A percentile compares a stretch with the other conserved stretches of the same genome.
Conservation (phyloP, 768 basidiomycete genomes). For the Saitozyma sp. region DNA sequence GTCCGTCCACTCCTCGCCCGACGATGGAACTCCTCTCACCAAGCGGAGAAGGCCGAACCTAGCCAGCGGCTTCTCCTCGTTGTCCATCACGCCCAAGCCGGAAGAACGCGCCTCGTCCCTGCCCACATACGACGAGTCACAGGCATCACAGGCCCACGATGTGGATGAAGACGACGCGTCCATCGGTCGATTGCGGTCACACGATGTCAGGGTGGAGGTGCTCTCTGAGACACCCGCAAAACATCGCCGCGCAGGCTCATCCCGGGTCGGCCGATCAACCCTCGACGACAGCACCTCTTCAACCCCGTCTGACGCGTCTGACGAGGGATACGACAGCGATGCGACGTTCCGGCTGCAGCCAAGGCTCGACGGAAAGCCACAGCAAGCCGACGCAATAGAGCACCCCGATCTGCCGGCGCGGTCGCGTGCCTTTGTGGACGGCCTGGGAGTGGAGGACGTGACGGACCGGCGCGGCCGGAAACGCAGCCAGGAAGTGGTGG, state of each 20-base stretch:
- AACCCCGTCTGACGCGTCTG: conserved; percentile 7
- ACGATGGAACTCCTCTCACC: conserved; percentile 10
- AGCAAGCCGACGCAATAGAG: conserved; percentile 25
- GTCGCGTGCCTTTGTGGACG: background rate
- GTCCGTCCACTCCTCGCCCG: background rate
- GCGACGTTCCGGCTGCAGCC: conserved; percentile 13
- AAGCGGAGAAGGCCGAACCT: conserved; percentile 40
- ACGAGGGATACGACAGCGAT: conserved; percentile 14
- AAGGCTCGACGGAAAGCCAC: conserved; percentile 13
- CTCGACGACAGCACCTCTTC: background rate
- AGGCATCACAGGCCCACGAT: background rate
- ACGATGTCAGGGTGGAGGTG: conserved; percentile 12
- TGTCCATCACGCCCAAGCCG: conserved; percentile 22
- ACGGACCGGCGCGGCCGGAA: conserved; percentile 9
- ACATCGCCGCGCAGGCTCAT: background rate
- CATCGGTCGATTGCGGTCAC: background rate
- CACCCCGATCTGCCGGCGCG: conserved; percentile 8
- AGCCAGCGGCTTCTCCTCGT: conserved; percentile 31
- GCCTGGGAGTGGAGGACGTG: conserved; percentile 26
- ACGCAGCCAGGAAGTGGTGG: conserved; percentile 5
- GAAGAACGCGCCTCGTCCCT: background rate
- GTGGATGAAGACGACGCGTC: conserved; percentile 12
- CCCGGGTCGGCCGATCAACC: background rate
- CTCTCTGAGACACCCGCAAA: background rate
- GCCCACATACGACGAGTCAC: background rate